Evolutionary conservation across 768 basidiomycete genomes (phyloP), one percentile per base, ranked within the genome.

Genomic region (Trametes meyenii): DNA sequence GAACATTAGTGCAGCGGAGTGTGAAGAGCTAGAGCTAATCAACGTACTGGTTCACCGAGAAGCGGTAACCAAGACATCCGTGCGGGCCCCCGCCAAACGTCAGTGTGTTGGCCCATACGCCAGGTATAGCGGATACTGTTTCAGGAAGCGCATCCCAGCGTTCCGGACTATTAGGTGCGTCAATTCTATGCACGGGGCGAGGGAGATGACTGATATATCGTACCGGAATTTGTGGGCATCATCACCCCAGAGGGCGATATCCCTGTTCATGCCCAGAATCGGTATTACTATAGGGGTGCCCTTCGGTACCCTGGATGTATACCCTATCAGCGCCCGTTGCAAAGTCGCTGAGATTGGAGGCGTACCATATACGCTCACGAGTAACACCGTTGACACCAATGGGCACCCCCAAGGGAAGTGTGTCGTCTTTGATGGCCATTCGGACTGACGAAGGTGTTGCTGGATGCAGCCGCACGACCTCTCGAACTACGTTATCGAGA

Each of bases 21-120:
- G 8, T 33, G 29, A 8, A 33, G 8, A 3, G 29, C 3, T 3
- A 33, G 29, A 3, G 29, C 29, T 3, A 8, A n/a, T 19, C 21
- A 17, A 77, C 83, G 42, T 62, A 85, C 83, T 86, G 85, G 26
- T 82, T 75, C 16, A 88, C 69, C 5, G 87, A 78, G 67, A 89
- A 89, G 2, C 83, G 79, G 68, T 83, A 88, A 0, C 87, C 86
- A 36, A 89, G 87, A 59, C 88, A 90, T 0, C 84, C 79, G 26
- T 81, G 78, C 13, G 84, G 82, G 1, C 88, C 88, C 21, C 84
- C 85, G 2, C 86, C 65, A 78, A 90, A 90, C 0, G 83, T 81
- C 26, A 88, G 68, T 65, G 83, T 66, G 64, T 87, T 81, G 16
- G 81, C 79, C 81, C 82, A 87, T 1, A 88, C 77, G 12, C 86